phyloP scores from a whole-genome alignment of 2,329 filamentous ascomycete genomes.

The Penicillium sp. region DNA sequence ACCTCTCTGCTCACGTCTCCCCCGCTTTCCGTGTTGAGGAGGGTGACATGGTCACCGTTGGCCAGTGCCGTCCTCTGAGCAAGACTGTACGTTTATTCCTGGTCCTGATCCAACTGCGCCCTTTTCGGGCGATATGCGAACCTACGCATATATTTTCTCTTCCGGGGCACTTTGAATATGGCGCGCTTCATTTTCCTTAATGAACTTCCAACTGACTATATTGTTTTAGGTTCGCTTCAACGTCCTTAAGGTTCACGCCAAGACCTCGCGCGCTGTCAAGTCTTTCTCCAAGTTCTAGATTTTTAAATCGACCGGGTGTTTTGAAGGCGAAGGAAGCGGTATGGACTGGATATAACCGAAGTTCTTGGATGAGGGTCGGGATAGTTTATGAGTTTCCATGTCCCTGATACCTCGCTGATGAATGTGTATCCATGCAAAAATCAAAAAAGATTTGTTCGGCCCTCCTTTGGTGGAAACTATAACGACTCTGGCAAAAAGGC shows the following conservation, averaged over 20 bases:
- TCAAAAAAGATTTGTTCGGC: conserved; percentile 38
- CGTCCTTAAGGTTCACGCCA: conserved; percentile 92
- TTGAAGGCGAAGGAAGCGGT: conserved; percentile 37
- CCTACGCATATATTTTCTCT: background rate
- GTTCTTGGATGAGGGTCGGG: conserved; percentile 36
- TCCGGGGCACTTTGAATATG: background rate
- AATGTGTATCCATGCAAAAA: conserved; percentile 42
- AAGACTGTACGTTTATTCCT: conserved; percentile 79
- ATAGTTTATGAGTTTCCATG: conserved; percentile 42
- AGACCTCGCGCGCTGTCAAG: conserved; percentile 64
- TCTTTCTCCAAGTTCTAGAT: conserved; percentile 95
- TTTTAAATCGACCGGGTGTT: conserved; percentile 30
- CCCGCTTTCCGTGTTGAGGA: conserved; percentile 99
- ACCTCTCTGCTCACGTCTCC: conserved; percentile 97
- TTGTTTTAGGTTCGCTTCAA: conserved; percentile 86
- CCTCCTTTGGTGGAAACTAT: conserved; percentile 29
- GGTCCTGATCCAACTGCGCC: background rate
- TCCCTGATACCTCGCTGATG: conserved; percentile 42
- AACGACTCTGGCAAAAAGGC: conserved; percentile 16
- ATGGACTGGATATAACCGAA: conserved; percentile 39
- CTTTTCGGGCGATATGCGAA: background rate
- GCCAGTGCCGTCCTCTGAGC: conserved; percentile 98
- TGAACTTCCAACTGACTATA: conserved; percentile 18
- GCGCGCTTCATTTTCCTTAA: background rate
- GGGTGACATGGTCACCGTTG: conserved; percentile 98